These are phyloP conservation scores for Lodderomyces margitis DNA, from an alignment of 1,139 yeast species.

Conservation along the genomic window DNA sequence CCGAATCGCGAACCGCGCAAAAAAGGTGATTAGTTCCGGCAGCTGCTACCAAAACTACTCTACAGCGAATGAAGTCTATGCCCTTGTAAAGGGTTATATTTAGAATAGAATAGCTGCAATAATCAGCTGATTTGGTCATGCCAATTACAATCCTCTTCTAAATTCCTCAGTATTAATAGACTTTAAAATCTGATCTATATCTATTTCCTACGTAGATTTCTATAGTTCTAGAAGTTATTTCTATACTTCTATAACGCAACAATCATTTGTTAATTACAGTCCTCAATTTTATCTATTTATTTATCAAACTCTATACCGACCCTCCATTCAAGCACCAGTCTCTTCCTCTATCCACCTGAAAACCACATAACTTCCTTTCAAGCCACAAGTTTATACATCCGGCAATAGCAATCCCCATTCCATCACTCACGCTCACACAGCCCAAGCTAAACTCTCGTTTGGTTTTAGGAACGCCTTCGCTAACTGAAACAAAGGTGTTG, in stretches of 20 bases:
- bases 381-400: slow-evolving; percentile 73
- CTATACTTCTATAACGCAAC: background rate
- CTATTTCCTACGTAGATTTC: too few species aligned
- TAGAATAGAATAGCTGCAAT: too few species aligned
- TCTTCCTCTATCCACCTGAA: slow-evolving; percentile 63
- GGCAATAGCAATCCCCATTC: slow-evolving; percentile 81
- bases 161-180: too few species aligned
- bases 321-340: slow-evolving; percentile 53
- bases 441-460: slow-evolving; percentile 89
- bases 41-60: background rate
- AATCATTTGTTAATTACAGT: too few species aligned
- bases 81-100: too few species aligned
- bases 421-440: slow-evolving; percentile 89
- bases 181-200: too few species aligned
- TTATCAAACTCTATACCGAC: too few species aligned
- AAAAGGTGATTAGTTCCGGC: background rate
- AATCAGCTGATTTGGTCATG: too few species aligned
- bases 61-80: too few species aligned
- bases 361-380: slow-evolving; percentile 69
- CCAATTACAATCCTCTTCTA: too few species aligned
- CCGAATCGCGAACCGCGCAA: background rate
- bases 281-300: too few species aligned
- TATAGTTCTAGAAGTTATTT: too few species aligned
- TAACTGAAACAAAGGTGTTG: slow-evolving; percentile 77
- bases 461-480: slow-evolving; percentile 54